Percentiles rank a stretch among this genome's conserved stretches.
phyloP scores from a whole-genome alignment of 176 grass and related monocot genomes.

The Phoenix dactylifera region DNA sequence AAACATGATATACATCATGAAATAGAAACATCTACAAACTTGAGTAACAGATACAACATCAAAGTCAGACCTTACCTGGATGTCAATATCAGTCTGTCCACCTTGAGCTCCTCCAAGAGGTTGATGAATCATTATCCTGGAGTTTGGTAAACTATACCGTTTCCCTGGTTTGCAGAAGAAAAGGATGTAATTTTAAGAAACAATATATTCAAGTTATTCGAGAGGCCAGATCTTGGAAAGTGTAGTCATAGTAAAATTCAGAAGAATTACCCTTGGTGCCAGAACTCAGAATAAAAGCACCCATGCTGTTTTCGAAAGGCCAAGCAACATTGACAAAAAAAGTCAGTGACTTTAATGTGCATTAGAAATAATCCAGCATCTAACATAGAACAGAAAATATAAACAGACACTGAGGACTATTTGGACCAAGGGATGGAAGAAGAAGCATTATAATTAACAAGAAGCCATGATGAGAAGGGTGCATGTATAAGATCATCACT shows the following conservation, averaged over 20 bases:
- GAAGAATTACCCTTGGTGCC: constrained; percentile 61
- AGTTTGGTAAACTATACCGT: constrained; percentile 86
- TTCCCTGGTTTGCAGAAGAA: constrained; percentile 36
- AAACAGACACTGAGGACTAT: too few species aligned
- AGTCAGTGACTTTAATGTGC: background rate
- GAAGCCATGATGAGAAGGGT: too few species aligned
- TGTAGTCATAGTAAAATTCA: background rate
- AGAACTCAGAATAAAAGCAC: constrained; percentile 70
- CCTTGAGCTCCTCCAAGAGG: constrained; percentile 81
- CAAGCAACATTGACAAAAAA: background rate
- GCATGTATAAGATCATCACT: too few species aligned
- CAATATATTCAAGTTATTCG: too few species aligned
- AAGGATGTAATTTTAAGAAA: too few species aligned
- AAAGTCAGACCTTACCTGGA: constrained; percentile 48
- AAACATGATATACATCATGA: background rate
- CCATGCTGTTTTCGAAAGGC: constrained; percentile 54
- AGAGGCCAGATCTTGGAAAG: too few species aligned
- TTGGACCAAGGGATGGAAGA: too few species aligned
- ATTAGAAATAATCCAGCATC: too few species aligned
- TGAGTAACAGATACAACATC: too few species aligned
- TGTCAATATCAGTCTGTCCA: constrained; percentile 74
- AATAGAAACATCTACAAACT: too few species aligned
- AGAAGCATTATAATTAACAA: too few species aligned
- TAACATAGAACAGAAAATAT: too few species aligned
- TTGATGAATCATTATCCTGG: constrained; percentile 99